phyloP scores from a whole-genome alignment of 768 basidiomycete species.

The Boletus fagicola region DNA sequence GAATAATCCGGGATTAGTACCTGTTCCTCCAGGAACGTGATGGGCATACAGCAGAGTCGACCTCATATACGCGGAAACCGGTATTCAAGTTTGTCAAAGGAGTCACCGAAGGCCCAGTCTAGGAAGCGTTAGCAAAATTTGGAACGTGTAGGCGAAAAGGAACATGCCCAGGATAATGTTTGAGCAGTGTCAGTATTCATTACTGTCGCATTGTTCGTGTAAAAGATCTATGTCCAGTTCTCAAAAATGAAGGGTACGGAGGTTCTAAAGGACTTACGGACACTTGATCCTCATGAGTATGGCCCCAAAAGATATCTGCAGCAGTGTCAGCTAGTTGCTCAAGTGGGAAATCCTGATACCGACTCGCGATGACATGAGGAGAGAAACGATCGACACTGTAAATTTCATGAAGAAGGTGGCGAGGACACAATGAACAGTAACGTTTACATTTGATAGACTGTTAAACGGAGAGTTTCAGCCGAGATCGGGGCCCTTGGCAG shows the following conservation, averaged over 20 bases:
- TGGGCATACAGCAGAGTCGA: slow-evolving; percentile 52
- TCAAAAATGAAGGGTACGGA: not conserved
- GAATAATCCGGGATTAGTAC: slow-evolving; percentile 2
- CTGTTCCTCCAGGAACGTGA: not conserved
- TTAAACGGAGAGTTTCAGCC: not conserved
- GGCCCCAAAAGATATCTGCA: slow-evolving; percentile 73
- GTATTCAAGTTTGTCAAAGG: slow-evolving; percentile 71
- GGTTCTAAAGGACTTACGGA: slow-evolving; percentile 41
- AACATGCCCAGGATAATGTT: slow-evolving; percentile 49
- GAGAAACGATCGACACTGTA: slow-evolving; percentile 71
- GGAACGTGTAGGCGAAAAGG: slow-evolving; percentile 3
- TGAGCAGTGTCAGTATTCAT: slow-evolving; percentile 57
- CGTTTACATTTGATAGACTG: slow-evolving; percentile 50
- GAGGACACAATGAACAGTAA: not conserved
- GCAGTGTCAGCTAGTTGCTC: slow-evolving; percentile 10
- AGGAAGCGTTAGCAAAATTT: slow-evolving; percentile 5
- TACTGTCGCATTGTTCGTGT: slow-evolving; percentile 65
- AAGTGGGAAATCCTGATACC: slow-evolving; percentile 24
- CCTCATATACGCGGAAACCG: slow-evolving; percentile 56
- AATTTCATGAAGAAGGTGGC: not conserved
- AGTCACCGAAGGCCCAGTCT: slow-evolving; percentile 71
- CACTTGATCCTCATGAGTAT: slow-evolving; percentile 72
- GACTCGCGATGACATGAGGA: slow-evolving; percentile 74
- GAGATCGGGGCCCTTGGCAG: not conserved
- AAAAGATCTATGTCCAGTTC: slow-evolving; percentile 52